These are phyloP conservation scores for Colletotrichum godetiae DNA, from an alignment of 2,329 filamentous ascomycete genomes.

Conservation along the genomic window DNA sequence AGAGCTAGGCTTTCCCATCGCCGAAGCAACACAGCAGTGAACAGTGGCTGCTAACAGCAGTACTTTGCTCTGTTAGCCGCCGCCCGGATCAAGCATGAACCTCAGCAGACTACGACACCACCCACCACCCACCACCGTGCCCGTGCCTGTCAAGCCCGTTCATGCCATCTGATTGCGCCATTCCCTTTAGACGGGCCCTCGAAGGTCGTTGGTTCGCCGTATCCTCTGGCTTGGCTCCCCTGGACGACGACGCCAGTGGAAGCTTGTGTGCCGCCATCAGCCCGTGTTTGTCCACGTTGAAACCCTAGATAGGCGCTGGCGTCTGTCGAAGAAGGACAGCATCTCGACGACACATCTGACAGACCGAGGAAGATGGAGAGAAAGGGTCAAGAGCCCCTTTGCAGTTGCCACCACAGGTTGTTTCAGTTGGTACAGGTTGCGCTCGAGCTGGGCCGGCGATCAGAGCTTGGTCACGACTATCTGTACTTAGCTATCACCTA, in stretches of 20 bases:
- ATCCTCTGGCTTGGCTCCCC: not conserved
- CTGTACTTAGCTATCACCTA: too few species aligned
- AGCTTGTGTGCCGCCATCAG: slow-evolving; percentile 9
- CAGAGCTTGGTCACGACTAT: not conserved
- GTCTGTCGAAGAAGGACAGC: not conserved
- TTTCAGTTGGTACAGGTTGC: not conserved
- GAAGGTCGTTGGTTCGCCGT: not conserved
- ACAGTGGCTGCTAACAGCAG: not conserved
- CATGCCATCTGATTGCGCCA: slow-evolving; percentile 10
- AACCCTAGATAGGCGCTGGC: slow-evolving; percentile 15
- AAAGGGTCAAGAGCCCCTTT: not conserved
- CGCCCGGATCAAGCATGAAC: not conserved
- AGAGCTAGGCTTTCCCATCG: too few species aligned
- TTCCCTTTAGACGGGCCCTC: not conserved
- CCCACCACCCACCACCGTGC: not conserved
- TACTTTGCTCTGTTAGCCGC: slow-evolving; percentile 21
- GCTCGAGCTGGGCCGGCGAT: slow-evolving; percentile 5
- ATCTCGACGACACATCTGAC: slow-evolving; percentile 9
- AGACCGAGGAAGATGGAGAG: not conserved
- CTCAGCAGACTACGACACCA: not conserved
- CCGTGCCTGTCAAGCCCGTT: not conserved
- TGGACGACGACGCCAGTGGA: slow-evolving; percentile 1
- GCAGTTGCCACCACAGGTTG: not conserved
- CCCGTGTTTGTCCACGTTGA: slow-evolving; percentile 12
- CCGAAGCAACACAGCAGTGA: too few species aligned